Conservation (phyloP, 768 basidiomycete species). For the Suillus weaverae region DNA sequence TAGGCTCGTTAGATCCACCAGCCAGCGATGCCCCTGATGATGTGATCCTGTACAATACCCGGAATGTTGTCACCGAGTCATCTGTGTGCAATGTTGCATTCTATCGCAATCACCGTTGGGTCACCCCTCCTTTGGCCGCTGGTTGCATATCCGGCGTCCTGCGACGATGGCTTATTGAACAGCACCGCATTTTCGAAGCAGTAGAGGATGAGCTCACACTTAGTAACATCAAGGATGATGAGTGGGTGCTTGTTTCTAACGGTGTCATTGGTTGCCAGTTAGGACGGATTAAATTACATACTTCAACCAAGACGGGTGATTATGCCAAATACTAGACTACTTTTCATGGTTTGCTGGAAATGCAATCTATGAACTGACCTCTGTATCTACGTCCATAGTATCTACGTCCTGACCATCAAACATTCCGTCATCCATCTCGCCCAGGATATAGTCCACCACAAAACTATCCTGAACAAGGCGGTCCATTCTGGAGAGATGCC, state of each 20-base stretch:
- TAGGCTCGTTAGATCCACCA: slow-evolving; percentile 10
- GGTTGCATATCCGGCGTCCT: slow-evolving; percentile 77
- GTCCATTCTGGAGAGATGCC: slow-evolving; percentile 85
- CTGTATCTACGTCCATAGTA: slow-evolving; percentile 41
- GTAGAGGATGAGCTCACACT: slow-evolving; percentile 41
- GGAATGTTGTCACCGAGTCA: slow-evolving; percentile 57
- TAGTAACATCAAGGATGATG: slow-evolving; percentile 48
- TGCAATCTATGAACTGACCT: slow-evolving; percentile 2
- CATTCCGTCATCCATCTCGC: slow-evolving; percentile 85
- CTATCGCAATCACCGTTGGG: slow-evolving; percentile 54
- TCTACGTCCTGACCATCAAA: slow-evolving; percentile 50
- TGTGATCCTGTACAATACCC: slow-evolving; percentile 62
- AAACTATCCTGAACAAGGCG: slow-evolving; percentile 93
- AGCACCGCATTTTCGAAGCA: slow-evolving; percentile 55
- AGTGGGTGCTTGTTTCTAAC: slow-evolving; percentile 71
- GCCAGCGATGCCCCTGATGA: slow-evolving; percentile 40
- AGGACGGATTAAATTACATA: slow-evolving; percentile 34
- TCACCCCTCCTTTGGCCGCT: slow-evolving; percentile 58
- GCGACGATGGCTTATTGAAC: slow-evolving; percentile 67
- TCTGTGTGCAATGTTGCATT: slow-evolving; percentile 75
- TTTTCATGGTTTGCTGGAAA: slow-evolving; percentile 11
- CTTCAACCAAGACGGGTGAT: background rate
- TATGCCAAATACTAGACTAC: slow-evolving; percentile 14
- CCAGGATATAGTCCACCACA: slow-evolving; percentile 85
- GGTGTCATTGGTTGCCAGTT: slow-evolving; percentile 69